phyloP scores from a whole-genome alignment of 768 basidiomycete species.

The Tricholoma saponaceum region DNA sequence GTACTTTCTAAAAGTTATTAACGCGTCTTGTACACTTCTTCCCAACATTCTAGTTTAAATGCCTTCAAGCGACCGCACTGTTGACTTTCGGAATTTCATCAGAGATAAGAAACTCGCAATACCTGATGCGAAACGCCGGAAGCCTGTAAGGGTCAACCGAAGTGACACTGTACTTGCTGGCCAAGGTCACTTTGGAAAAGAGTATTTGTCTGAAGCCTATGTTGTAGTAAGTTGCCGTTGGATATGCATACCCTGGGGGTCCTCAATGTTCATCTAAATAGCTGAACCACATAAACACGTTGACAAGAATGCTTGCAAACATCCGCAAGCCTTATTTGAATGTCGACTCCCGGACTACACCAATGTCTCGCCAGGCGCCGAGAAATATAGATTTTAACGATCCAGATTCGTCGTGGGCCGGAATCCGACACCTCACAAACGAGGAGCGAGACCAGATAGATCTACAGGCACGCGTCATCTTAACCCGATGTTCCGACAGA shows the following conservation, averaged over 20 bases:
- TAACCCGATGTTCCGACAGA: conserved; percentile 81
- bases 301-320: conserved; percentile 66
- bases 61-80: conserved; percentile 58
- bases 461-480: conserved; percentile 81
- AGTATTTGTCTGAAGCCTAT: conserved; percentile 74
- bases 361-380: conserved; percentile 46
- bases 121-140: conserved; percentile 50
- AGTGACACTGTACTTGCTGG: conserved; percentile 33
- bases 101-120: conserved; percentile 38
- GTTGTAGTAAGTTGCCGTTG: conserved; percentile 46
- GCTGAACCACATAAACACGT: conserved; percentile 70
- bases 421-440: conserved; percentile 72
- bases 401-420: conserved; percentile 50
- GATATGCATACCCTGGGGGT: background rate
- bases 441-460: conserved; percentile 96
- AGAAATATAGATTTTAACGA: conserved; percentile 53
- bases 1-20: background rate
- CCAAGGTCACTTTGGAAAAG: conserved; percentile 46
- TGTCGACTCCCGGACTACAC: conserved; percentile 56
- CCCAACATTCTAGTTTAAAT: conserved; percentile 26
- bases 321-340: conserved; percentile 89
- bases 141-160: conserved; percentile 28
- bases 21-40: background rate
- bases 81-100: conserved; percentile 53
- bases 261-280: conserved; percentile 21